phyloP scores from a whole-genome alignment of 2,329 filamentous ascomycete species.

The Tolypocladium album region DNA sequence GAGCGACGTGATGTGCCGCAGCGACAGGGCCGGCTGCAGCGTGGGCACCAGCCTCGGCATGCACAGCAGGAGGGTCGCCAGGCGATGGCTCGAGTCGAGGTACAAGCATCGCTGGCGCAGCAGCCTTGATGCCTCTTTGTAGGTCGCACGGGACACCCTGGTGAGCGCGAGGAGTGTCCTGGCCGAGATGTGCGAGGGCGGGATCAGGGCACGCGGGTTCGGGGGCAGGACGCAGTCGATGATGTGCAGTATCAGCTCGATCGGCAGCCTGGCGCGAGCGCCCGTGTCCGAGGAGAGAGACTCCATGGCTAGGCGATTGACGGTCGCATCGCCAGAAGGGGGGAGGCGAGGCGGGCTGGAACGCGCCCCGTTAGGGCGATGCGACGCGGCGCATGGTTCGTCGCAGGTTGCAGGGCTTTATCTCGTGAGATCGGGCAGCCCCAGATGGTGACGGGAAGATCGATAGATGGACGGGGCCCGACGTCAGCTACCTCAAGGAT shows the following conservation, averaged over 20 bases:
- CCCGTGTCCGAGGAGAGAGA: background rate
- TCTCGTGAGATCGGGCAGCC: background rate
- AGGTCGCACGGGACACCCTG: constrained; percentile 29
- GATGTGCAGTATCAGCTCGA: constrained; percentile 23
- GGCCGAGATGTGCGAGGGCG: constrained; percentile 26
- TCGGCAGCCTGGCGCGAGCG: constrained; percentile 13
- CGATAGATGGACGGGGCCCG: background rate
- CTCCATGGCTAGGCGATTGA: constrained; percentile 5
- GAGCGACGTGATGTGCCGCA: constrained; percentile 26
- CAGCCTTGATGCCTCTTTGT: constrained; percentile 26
- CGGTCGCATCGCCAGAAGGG: constrained; percentile 1
- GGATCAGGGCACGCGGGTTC: constrained; percentile 19
- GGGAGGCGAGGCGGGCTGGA: background rate
- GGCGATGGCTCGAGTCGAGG: constrained; percentile 26
- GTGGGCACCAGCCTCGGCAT: constrained; percentile 19
- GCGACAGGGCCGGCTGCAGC: constrained; percentile 15
- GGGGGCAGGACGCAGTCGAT: constrained; percentile 23
- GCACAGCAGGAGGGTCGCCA: constrained; percentile 21
- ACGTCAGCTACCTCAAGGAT: too few relatives aligned
- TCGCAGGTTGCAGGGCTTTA: background rate
- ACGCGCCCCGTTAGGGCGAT: background rate
- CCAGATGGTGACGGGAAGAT: background rate
- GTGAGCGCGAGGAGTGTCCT: constrained; percentile 33
- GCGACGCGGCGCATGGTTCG: background rate
- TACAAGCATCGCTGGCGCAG: constrained; percentile 35